These are phyloP conservation scores for Sporisorium sorghi DNA, from an alignment of 1,284 basidiomycete genomes.

Conservation along the genomic window DNA sequence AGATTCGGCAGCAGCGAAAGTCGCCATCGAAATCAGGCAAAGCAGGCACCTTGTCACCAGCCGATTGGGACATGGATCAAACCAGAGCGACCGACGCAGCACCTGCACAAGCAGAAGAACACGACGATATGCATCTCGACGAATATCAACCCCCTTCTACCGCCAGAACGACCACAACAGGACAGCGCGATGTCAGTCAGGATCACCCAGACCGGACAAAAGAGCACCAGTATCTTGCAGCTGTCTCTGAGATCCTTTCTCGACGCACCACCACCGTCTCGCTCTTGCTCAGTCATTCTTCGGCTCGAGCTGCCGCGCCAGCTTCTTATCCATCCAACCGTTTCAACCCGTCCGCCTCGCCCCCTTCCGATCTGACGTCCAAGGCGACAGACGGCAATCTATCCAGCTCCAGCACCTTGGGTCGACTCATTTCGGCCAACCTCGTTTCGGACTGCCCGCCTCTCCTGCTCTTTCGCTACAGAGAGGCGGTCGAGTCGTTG, in stretches of 20 bases:
- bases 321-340: constrained; percentile 21
- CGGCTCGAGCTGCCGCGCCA: constrained; percentile 15
- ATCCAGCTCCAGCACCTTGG: constrained; percentile 25
- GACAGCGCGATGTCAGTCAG: background rate
- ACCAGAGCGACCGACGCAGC: background rate
- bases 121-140: constrained; percentile 20
- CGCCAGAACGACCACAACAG: background rate
- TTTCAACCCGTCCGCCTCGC: constrained; percentile 40
- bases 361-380: constrained; percentile 4
- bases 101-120: background rate
- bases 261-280: constrained; percentile 41
- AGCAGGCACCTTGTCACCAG: constrained; percentile 12
- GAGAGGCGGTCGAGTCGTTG: constrained; percentile 31
- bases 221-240: constrained; percentile 32
- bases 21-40: constrained; percentile 21
- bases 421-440: constrained; percentile 41
- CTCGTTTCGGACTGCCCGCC: constrained; percentile 28
- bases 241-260: constrained; percentile 38
- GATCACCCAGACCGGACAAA: constrained; percentile 3
- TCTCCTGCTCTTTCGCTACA: constrained; percentile 32
- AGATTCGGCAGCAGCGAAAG: constrained; percentile 28
- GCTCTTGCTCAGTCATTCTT: constrained; percentile 37
- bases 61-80: constrained; percentile 34
- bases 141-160: constrained; percentile 7
- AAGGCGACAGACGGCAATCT: background rate